These are phyloP conservation scores for Corinectria fuckeliana DNA, from an alignment of 2,329 filamentous ascomycete species.

Conservation along the genomic window DNA sequence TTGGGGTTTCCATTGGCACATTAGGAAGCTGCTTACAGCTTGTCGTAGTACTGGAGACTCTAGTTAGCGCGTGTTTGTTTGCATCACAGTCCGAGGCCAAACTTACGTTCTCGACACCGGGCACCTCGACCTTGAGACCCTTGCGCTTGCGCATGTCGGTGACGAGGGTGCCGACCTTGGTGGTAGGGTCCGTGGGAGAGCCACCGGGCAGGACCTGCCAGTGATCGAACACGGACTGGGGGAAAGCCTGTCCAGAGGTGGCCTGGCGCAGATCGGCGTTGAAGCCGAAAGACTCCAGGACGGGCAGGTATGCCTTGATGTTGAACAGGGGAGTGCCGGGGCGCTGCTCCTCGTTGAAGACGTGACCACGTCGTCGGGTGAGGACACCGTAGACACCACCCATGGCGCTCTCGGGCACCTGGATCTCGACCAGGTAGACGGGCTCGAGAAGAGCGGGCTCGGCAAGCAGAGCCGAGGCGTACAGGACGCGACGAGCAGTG, in stretches of 20 bases:
- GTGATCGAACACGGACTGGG: slow-evolving; percentile 98
- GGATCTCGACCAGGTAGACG: slow-evolving; percentile 99
- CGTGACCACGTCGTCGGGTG: slow-evolving; percentile 96
- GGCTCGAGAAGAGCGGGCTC: slow-evolving; percentile 93
- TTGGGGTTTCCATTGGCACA: slow-evolving; percentile 54
- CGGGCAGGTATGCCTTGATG: slow-evolving; percentile 96
- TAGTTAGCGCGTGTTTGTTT: slow-evolving; percentile 33
- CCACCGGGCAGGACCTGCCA: slow-evolving; percentile 97
- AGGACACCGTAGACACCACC: slow-evolving; percentile 99
- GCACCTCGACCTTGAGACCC: slow-evolving; percentile 97
- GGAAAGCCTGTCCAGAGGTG: slow-evolving; percentile 98
- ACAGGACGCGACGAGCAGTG: slow-evolving; percentile 95
- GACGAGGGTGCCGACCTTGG: slow-evolving; percentile 84
- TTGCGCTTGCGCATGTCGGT: slow-evolving; percentile 96
- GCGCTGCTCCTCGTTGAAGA: slow-evolving; percentile 98
- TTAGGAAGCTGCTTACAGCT: slow-evolving; percentile 75
- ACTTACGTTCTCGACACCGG: slow-evolving; percentile 95
- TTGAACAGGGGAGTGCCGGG: slow-evolving; percentile 99
- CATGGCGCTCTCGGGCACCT: slow-evolving; percentile 98
- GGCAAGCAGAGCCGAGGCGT: slow-evolving; percentile 89
- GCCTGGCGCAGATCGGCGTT: slow-evolving; percentile 92
- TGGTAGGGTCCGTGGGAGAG: slow-evolving; percentile 82
- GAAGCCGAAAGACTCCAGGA: slow-evolving; percentile 99
- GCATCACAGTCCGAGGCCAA: background rate
- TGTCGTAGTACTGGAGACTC: slow-evolving; percentile 86